Evolutionary conservation across 257 asterid genomes (phyloP).

Genomic region (Przewalskia tangutica): DNA sequence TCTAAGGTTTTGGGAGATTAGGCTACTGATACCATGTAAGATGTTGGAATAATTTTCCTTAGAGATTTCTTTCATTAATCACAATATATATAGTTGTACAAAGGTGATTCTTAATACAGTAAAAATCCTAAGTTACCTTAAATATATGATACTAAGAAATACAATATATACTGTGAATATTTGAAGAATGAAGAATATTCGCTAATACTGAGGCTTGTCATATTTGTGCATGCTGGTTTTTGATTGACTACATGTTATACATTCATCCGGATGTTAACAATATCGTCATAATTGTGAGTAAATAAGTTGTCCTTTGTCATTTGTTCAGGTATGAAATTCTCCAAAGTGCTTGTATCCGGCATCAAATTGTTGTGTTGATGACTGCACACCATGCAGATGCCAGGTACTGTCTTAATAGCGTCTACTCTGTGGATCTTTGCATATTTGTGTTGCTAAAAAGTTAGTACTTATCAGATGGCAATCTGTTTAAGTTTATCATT

Average conservation of each 20-base stretch:
- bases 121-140: too few relatives aligned
- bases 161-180: too few relatives aligned
- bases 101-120: too few relatives aligned
- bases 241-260: not conserved
- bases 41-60: too few relatives aligned
- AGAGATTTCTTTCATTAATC: too few relatives aligned
- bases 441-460: not conserved
- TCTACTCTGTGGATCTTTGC: not conserved
- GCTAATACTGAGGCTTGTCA: not conserved
- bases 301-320: not conserved
- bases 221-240: not conserved
- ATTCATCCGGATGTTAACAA: not conserved
- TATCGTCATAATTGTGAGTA: not conserved
- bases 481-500: not conserved
- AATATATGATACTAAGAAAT: too few relatives aligned
- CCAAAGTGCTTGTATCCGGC: constrained; percentile 44
- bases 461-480: not conserved
- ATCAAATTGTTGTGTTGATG: constrained; percentile 49
- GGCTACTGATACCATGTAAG: too few relatives aligned
- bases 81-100: too few relatives aligned
- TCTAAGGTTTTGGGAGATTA: too few relatives aligned
- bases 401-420: constrained; percentile 41
- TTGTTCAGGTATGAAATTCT: constrained; percentile 56
- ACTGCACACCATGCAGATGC: constrained; percentile 95
- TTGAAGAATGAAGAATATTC: too few relatives aligned